These are phyloP conservation scores for Amanita phalloides DNA, from an alignment of 768 basidiomycete genomes.

Conservation along the genomic window DNA sequence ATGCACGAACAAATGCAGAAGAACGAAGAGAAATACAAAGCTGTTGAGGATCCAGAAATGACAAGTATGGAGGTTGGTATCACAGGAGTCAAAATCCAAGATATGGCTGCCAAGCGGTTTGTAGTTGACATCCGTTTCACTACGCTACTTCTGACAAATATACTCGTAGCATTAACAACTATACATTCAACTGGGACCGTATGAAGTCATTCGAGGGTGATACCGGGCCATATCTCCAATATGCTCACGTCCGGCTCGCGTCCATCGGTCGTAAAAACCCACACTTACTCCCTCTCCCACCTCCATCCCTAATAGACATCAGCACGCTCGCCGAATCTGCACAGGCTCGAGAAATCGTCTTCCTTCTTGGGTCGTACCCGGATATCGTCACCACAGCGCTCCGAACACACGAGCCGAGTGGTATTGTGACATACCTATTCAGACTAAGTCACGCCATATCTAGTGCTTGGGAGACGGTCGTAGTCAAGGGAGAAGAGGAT, in stretches of 20 bases:
- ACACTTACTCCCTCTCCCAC: slow-evolving; percentile 67
- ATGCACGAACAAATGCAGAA: slow-evolving; percentile 98
- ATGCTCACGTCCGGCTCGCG: slow-evolving; percentile 87
- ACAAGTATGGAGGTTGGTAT: slow-evolving; percentile 82
- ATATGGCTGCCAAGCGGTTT: slow-evolving; percentile 89
- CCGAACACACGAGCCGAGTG: slow-evolving; percentile 80
- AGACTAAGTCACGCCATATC: slow-evolving; percentile 80
- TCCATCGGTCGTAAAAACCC: slow-evolving; percentile 92
- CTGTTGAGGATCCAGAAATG: slow-evolving; percentile 77
- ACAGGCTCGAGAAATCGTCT: slow-evolving; percentile 75
- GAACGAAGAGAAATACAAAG: slow-evolving; percentile 87
- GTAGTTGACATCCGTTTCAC: slow-evolving; percentile 12
- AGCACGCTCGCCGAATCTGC: slow-evolving; percentile 52
- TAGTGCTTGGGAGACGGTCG: slow-evolving; percentile 84
- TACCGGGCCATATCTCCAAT: slow-evolving; percentile 93
- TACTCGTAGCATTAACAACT: slow-evolving; percentile 79
- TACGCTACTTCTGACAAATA: not conserved
- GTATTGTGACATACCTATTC: slow-evolving; percentile 87
- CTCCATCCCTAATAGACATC: slow-evolving; percentile 57
- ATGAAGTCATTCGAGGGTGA: slow-evolving; percentile 97
- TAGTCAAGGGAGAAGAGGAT: slow-evolving; percentile 78
- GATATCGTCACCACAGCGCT: slow-evolving; percentile 83
- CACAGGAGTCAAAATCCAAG: slow-evolving; percentile 95
- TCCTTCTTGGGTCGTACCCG: slow-evolving; percentile 85
- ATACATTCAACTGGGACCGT: slow-evolving; percentile 88